Conservation (phyloP, 2,329 filamentous ascomycete genomes). For the Sclerotiophoma versabilis region DNA sequence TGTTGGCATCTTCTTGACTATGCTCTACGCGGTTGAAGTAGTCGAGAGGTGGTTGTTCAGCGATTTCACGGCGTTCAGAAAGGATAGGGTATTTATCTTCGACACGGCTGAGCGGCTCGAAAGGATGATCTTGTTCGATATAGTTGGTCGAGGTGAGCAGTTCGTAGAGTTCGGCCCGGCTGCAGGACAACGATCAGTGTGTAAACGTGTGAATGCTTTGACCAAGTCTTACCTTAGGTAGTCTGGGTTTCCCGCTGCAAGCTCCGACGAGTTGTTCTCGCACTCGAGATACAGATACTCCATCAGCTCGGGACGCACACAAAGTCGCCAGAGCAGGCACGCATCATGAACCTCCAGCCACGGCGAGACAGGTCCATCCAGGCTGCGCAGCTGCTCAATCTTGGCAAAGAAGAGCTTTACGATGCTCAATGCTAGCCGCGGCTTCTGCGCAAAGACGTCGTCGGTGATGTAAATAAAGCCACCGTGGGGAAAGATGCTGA, state of each 20-base stretch:
- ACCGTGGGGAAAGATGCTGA: slow-evolving; percentile 49
- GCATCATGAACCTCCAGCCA: slow-evolving; percentile 31
- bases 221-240: slow-evolving; percentile 21
- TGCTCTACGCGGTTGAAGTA: slow-evolving; percentile 33
- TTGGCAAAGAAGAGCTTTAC: slow-evolving; percentile 46
- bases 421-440: slow-evolving; percentile 46
- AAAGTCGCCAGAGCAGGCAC: slow-evolving; percentile 42
- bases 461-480: slow-evolving; percentile 54
- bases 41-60: slow-evolving; percentile 25
- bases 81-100: slow-evolving; percentile 41
- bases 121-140: slow-evolving; percentile 36
- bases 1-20: slow-evolving; percentile 35
- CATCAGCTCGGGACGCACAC: slow-evolving; percentile 42
- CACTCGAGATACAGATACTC: slow-evolving; percentile 31
- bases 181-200: slow-evolving; percentile 12
- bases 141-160: slow-evolving; percentile 30
- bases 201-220: neutral
- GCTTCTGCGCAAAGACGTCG: slow-evolving; percentile 51
- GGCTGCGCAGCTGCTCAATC: slow-evolving; percentile 28
- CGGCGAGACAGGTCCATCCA: slow-evolving; percentile 21
- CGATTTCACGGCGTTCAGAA: slow-evolving; percentile 31
- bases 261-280: slow-evolving; percentile 24
- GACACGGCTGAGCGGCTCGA: slow-evolving; percentile 11
- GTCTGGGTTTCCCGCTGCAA: slow-evolving; percentile 27
- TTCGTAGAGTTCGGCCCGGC: slow-evolving; percentile 34